A percentile compares a stretch with the other conserved stretches of the same genome.
Conservation (phyloP, 129 eudicot genomes). For the Flaveria brownii region DNA sequence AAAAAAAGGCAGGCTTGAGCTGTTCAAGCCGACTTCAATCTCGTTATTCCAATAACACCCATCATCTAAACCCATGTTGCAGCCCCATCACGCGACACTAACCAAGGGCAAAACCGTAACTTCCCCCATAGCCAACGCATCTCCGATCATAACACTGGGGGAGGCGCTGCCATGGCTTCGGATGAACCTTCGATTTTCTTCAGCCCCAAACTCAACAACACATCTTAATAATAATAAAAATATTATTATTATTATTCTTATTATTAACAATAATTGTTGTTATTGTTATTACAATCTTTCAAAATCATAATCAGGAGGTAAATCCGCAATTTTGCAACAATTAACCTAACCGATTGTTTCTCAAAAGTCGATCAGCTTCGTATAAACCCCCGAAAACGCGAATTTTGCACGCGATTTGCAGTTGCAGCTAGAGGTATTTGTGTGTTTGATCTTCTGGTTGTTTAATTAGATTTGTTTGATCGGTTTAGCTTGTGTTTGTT, state of each 20-base stretch:
- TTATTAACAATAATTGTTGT: no score
- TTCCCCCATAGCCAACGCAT: slow-evolving; percentile 42
- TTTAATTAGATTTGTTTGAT: background rate
- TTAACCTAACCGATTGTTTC: slow-evolving; percentile 25
- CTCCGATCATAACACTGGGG: slow-evolving; percentile 50
- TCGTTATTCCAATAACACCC: slow-evolving; percentile 39
- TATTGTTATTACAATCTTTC: slow-evolving; percentile 30
- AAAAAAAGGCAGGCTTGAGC: slow-evolving; percentile 34
- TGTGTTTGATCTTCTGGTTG: slow-evolving; percentile 24
- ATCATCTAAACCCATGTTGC: slow-evolving; percentile 19
- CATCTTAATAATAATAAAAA: slow-evolving; percentile 8
- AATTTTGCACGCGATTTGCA: slow-evolving; percentile 32
- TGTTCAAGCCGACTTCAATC: slow-evolving; percentile 46
- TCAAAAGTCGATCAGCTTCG: slow-evolving; percentile 35
- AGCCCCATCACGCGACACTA: slow-evolving; percentile 23
- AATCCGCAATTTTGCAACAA: slow-evolving; percentile 23
- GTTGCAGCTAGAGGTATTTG: slow-evolving; percentile 35
- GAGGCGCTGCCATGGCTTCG: slow-evolving; percentile 48
- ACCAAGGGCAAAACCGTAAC: slow-evolving; percentile 32
- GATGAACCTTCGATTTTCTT: slow-evolving; percentile 43
- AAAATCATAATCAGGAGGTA: background rate
- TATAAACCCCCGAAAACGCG: slow-evolving; percentile 24
- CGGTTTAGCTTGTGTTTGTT: slow-evolving; percentile 16
- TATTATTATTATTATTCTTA: slow-evolving; percentile 8
- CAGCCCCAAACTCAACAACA: slow-evolving; percentile 37